These are phyloP conservation scores for Haplosporangium sp. DNA, from an alignment of 371 early-diverging fungal species.

Conservation along the genomic window DNA sequence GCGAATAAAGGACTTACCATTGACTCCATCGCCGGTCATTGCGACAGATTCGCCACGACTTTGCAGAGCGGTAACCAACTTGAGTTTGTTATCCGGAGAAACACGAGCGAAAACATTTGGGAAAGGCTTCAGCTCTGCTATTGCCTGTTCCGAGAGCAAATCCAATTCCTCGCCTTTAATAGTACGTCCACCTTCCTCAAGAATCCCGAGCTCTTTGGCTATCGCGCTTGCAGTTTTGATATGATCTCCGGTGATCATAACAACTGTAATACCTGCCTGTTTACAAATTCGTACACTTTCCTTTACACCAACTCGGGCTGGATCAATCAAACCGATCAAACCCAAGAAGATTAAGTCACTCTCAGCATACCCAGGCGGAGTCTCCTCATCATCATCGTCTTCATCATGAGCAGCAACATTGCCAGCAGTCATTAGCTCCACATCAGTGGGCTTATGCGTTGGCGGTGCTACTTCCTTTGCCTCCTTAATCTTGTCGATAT, in stretches of 20 bases:
- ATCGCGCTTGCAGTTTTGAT: constrained; percentile 81
- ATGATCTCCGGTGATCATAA: constrained; percentile 88
- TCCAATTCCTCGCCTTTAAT: constrained; percentile 76
- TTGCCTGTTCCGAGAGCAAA: constrained; percentile 68
- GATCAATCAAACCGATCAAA: constrained; percentile 83
- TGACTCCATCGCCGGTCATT: constrained; percentile 95
- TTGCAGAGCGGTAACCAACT: constrained; percentile 95
- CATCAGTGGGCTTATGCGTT: constrained; percentile 35
- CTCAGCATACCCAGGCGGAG: constrained; percentile 60
- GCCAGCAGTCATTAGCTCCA: constrained; percentile 46
- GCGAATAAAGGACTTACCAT: constrained; percentile 49
- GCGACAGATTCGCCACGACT: constrained; percentile 75
- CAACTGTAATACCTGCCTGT: constrained; percentile 79
- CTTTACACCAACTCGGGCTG: constrained; percentile 75
- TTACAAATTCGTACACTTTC: constrained; percentile 72
- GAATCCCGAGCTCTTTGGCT: constrained; percentile 77
- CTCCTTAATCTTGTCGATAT: constrained; percentile 56
- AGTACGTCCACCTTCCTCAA: constrained; percentile 56
- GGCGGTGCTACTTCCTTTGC: constrained; percentile 44
- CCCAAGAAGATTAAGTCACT: constrained; percentile 76
- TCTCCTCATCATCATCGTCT: constrained; percentile 48
- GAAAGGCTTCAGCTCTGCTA: constrained; percentile 71
- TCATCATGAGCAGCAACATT: constrained; percentile 38
- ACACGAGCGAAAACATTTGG: constrained; percentile 82
- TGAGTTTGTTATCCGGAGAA: constrained; percentile 95